Evolutionary conservation across 768 basidiomycete genomes (phyloP).

Genomic region (Lentinula sp.): DNA sequence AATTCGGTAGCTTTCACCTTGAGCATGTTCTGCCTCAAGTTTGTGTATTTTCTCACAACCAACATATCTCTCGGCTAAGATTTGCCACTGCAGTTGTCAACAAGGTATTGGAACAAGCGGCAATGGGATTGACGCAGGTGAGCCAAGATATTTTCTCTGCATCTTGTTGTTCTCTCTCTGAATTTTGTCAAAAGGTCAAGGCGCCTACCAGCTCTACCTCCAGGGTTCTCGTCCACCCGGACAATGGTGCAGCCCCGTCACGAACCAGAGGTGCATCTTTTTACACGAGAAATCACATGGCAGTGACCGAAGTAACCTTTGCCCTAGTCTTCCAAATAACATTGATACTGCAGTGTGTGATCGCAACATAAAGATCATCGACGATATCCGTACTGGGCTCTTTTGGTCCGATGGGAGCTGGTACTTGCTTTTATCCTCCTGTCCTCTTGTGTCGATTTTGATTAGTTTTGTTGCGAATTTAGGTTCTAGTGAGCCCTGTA

Average conservation of each 20-base stretch:
- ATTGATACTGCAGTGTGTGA: conserved; percentile 17
- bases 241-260: conserved; percentile 12
- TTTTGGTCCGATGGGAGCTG: conserved; percentile 16
- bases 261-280: conserved; percentile 15
- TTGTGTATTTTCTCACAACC: background rate
- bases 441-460: background rate
- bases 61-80: background rate
- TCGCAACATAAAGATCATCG: conserved; percentile 13
- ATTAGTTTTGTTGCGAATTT: background rate
- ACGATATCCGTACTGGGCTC: conserved; percentile 12
- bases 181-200: background rate
- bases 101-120: conserved; percentile 9
- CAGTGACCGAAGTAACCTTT: background rate
- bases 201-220: conserved; percentile 6
- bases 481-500: conserved; percentile 1
- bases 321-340: conserved; percentile 15
- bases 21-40: conserved; percentile 23
- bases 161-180: background rate
- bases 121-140: conserved; percentile 11
- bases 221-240: conserved; percentile 6
- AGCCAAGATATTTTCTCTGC: background rate
- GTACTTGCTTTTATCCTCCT: conserved; percentile 4
- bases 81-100: conserved; percentile 14
- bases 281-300: background rate
- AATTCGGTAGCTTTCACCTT: conserved; percentile 20